phyloP scores from a whole-genome alignment of 805 yeast genomes.

The Teunomyces funiuensis region DNA sequence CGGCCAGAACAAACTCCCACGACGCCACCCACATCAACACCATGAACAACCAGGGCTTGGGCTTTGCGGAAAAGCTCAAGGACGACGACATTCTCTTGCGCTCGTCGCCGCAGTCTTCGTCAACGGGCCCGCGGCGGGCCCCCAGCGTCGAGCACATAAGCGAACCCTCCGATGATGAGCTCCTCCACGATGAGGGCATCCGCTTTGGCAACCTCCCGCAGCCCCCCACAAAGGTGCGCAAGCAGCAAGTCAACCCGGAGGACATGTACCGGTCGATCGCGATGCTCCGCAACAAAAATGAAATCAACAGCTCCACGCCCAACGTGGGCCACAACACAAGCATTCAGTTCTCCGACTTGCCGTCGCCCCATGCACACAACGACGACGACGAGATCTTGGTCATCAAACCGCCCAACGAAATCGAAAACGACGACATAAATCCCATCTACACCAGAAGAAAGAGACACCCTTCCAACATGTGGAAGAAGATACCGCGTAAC shows the following conservation, averaged over 20 bases:
- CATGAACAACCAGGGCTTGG: slow-evolving; percentile 31
- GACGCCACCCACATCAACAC: slow-evolving; percentile 29
- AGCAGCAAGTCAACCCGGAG: slow-evolving; percentile 59
- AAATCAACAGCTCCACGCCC: slow-evolving; percentile 24
- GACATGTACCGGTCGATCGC: slow-evolving; percentile 85
- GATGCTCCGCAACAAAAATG: slow-evolving; percentile 60
- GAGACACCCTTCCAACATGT: slow-evolving; percentile 15
- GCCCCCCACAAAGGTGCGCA: slow-evolving; percentile 43
- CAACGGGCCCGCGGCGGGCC: slow-evolving; percentile 9
- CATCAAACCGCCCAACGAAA: slow-evolving; percentile 75
- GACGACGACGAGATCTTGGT: slow-evolving; percentile 78
- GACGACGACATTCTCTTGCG: slow-evolving; percentile 6
- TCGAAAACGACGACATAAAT: slow-evolving; percentile 40
- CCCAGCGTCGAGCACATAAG: slow-evolving; percentile 30
- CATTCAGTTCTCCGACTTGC: slow-evolving; percentile 9
- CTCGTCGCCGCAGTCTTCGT: slow-evolving; percentile 16
- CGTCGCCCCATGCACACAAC: slow-evolving; percentile 19
- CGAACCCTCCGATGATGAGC: slow-evolving; percentile 42
- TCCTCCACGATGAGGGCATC: slow-evolving; percentile 35
- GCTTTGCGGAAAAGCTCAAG: slow-evolving; percentile 13
- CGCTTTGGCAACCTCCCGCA: slow-evolving; percentile 61
- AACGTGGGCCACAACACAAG: slow-evolving; percentile 6
- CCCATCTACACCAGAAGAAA: slow-evolving; percentile 37
- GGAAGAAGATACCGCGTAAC: slow-evolving; percentile 10
- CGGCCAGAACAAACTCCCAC: slow-evolving; percentile 45